Evolutionary conservation across 371 early-diverging fungal genomes (phyloP).

Genomic region (Mucor circinelloides): DNA sequence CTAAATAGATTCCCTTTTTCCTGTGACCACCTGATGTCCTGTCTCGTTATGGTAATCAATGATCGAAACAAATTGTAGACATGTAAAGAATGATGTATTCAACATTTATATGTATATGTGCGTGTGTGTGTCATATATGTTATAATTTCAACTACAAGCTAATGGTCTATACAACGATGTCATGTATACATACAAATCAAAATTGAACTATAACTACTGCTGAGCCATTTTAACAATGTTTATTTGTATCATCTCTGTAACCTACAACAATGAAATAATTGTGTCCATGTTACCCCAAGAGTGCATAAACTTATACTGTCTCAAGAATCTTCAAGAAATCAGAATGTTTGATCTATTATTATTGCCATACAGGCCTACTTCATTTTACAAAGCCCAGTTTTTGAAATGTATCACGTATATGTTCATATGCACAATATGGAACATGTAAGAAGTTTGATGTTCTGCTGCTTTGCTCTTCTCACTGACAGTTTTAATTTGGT

Average conservation of each 20-base stretch:
- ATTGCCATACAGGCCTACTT: not conserved
- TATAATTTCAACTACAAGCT: not conserved
- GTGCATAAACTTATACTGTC: not conserved
- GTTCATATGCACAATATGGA: not conserved
- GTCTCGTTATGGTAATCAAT: not conserved
- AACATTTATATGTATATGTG: not conserved
- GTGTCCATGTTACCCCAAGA: not conserved
- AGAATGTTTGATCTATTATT: not conserved
- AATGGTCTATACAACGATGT: not conserved
- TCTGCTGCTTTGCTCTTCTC: not conserved
- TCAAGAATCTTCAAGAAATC: not conserved
- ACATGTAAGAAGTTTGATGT: not conserved
- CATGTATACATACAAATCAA: not conserved
- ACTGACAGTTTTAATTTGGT: constrained; percentile 1
- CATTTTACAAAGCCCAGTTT: not conserved
- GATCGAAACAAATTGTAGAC: not conserved
- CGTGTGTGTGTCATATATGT: not conserved
- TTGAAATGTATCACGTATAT: not conserved
- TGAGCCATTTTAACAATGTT: not conserved
- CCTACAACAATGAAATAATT: not conserved
- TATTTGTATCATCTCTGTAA: not conserved
- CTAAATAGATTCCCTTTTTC: not conserved
- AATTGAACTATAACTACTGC: not conserved
- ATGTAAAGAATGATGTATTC: not conserved
- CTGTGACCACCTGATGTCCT: not conserved